A percentile compares a stretch with the other conserved stretches of the same genome.
Evolutionary conservation across 331 rosid species (phyloP).

Genomic region (Malus hybrid): DNA sequence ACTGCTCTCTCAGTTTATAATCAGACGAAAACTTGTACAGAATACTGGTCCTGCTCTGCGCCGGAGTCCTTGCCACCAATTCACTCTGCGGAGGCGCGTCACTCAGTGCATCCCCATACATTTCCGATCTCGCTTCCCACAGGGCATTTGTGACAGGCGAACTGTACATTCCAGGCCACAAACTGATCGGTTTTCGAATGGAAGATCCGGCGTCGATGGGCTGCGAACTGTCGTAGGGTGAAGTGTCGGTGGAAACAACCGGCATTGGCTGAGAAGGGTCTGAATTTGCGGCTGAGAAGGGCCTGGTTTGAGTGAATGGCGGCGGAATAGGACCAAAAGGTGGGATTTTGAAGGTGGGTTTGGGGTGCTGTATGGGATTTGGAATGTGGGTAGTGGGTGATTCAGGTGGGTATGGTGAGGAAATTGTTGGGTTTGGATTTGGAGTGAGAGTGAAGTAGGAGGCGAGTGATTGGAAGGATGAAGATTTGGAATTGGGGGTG

Average conservation of each 20-base stretch:
- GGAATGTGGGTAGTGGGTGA: not conserved
- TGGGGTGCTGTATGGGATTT: not conserved
- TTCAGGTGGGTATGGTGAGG: not conserved
- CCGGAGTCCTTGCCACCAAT: slow-evolving; percentile 39
- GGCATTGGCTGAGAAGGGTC: slow-evolving; percentile 9
- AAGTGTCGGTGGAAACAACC: slow-evolving; percentile 5
- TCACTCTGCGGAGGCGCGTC: slow-evolving; percentile 22
- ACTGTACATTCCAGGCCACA: slow-evolving; percentile 84
- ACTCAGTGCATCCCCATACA: slow-evolving; percentile 13
- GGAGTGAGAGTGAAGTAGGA: not conserved
- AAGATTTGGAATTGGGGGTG: not conserved
- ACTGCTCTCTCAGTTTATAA: slow-evolving; percentile 69
- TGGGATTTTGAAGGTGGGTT: not conserved
- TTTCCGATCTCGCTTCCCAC: slow-evolving; percentile 10
- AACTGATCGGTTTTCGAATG: slow-evolving; percentile 52
- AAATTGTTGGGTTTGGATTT: no score
- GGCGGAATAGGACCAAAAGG: not conserved
- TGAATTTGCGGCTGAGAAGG: not conserved
- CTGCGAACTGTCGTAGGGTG: not conserved
- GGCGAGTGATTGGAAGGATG: not conserved
- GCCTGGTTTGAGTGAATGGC: not conserved
- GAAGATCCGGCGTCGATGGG: slow-evolving; percentile 63
- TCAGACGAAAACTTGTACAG: slow-evolving; percentile 71
- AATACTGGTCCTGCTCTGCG: slow-evolving; percentile 55
- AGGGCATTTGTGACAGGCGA: slow-evolving; percentile 79